Evolutionary conservation across 345 rosid species (phyloP).

Genomic region (Xanthoceras sorbifolium): DNA sequence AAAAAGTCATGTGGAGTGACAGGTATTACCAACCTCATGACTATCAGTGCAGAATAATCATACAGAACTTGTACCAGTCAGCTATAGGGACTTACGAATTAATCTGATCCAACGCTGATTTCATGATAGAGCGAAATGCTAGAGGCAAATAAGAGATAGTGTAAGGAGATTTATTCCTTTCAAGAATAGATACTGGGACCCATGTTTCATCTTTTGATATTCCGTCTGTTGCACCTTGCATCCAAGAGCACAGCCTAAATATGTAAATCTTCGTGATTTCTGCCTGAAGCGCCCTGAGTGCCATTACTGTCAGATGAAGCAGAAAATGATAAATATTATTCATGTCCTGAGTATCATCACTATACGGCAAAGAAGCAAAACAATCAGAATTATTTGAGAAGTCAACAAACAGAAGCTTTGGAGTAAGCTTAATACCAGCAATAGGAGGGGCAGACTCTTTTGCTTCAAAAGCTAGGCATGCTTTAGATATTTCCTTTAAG

Average conservation of each 20-base stretch:
- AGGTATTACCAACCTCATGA: slow-evolving; percentile 2
- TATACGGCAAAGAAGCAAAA: slow-evolving; percentile 38
- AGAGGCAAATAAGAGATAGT: slow-evolving; percentile 89
- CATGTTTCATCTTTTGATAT: slow-evolving; percentile 84
- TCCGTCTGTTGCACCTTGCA: slow-evolving; percentile 75
- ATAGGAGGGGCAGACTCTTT: slow-evolving; percentile 88
- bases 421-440: slow-evolving; percentile 60
- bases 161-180: slow-evolving; percentile 88
- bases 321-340: background rate
- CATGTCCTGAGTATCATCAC: slow-evolving; percentile 57
- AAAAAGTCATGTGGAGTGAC: background rate
- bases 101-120: slow-evolving; percentile 87
- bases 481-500: slow-evolving; percentile 81
- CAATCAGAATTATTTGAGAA: slow-evolving; percentile 28
- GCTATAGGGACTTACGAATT: slow-evolving; percentile 58
- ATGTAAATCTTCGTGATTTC: slow-evolving; percentile 84
- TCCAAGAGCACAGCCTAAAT: slow-evolving; percentile 92
- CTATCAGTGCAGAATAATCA: slow-evolving; percentile 5
- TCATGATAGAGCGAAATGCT: slow-evolving; percentile 74
- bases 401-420: slow-evolving; percentile 26
- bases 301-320: slow-evolving; percentile 53
- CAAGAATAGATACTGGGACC: slow-evolving; percentile 87
- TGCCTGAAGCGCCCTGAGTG: slow-evolving; percentile 68
- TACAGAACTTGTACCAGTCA: slow-evolving; percentile 3
- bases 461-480: slow-evolving; percentile 85